phyloP scores from a whole-genome alignment of 805 yeast genomes.

The Kurtzmaniella cleridarum region DNA sequence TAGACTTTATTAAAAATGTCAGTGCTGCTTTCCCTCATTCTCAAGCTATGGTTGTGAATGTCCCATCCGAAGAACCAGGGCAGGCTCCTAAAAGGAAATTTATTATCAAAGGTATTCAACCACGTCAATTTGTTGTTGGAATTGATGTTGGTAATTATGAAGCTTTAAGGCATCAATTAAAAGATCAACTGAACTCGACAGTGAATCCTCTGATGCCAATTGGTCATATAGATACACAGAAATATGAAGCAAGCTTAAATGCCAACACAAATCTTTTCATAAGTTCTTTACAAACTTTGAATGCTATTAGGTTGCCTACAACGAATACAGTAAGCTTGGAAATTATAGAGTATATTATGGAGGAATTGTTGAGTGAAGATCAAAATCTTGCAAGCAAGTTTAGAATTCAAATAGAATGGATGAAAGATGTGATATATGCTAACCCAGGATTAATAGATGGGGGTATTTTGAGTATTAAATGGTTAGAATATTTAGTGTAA shows the following conservation, averaged over 20 bases:
- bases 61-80: constrained; percentile 40
- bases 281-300: constrained; percentile 15
- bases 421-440: constrained; percentile 34
- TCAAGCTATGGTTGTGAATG: constrained; percentile 85
- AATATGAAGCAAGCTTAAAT: constrained; percentile 24
- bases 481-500: constrained; percentile 35
- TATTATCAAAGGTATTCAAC: constrained; percentile 91
- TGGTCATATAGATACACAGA: constrained; percentile 32
- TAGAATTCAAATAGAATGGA: constrained; percentile 36
- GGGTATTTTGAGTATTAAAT: constrained; percentile 26
- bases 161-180: constrained; percentile 24
- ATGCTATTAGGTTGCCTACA: constrained; percentile 14
- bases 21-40: constrained; percentile 83
- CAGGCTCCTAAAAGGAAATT: constrained; percentile 63
- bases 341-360: constrained; percentile 25
- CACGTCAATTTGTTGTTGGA: constrained; percentile 57
- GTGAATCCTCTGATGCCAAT: constrained; percentile 18
- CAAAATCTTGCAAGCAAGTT: constrained; percentile 19
- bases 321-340: constrained; percentile 29
- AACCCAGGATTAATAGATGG: constrained; percentile 36
- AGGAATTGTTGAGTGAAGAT: constrained; percentile 20
- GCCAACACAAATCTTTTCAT: constrained; percentile 15
- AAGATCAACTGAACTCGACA: not conserved
- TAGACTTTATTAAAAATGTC: constrained; percentile 93
- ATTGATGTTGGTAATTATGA: constrained; percentile 40